Evolutionary conservation across 805 yeast species (phyloP).

Genomic region (Ogataea nakhonphanomensis): DNA sequence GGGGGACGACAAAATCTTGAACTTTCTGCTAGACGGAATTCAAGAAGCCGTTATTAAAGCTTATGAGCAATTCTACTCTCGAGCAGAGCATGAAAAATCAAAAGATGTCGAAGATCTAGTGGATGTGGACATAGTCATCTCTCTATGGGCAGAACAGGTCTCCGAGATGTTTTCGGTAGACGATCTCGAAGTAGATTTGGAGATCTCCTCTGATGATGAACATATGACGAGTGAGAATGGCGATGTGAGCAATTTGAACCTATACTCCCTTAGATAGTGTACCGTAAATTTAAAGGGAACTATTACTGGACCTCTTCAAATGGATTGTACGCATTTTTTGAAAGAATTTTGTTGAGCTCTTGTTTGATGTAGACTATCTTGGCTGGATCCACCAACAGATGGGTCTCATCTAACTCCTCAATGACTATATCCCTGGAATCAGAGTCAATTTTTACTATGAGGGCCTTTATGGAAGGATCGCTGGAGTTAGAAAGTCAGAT

Average conservation of each 20-base stretch:
- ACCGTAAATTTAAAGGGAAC: not conserved
- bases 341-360: slow-evolving; percentile 70
- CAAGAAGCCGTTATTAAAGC: slow-evolving; percentile 56
- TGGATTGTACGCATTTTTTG: slow-evolving; percentile 79
- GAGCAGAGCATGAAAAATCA: slow-evolving; percentile 28
- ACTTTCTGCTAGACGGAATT: slow-evolving; percentile 58
- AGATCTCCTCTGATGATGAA: slow-evolving; percentile 11
- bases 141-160: slow-evolving; percentile 34
- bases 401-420: slow-evolving; percentile 91
- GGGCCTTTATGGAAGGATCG: slow-evolving; percentile 90
- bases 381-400: slow-evolving; percentile 72
- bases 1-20: slow-evolving; percentile 49
- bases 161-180: slow-evolving; percentile 30
- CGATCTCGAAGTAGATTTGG: slow-evolving; percentile 9
- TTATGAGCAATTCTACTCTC: slow-evolving; percentile 52
- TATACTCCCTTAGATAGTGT: slow-evolving; percentile 13
- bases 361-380: slow-evolving; percentile 72
- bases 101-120: slow-evolving; percentile 45
- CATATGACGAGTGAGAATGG: slow-evolving; percentile 20
- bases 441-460: slow-evolving; percentile 79
- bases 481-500: slow-evolving; percentile 30
- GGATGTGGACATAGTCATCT: slow-evolving; percentile 59
- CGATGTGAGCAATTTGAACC: slow-evolving; percentile 22
- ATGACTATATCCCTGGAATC: slow-evolving; percentile 62
- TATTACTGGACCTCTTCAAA: slow-evolving; percentile 41